Base-by-base conservation (phyloP, 208 protist species). In the Crithidia expoeki region DNA sequence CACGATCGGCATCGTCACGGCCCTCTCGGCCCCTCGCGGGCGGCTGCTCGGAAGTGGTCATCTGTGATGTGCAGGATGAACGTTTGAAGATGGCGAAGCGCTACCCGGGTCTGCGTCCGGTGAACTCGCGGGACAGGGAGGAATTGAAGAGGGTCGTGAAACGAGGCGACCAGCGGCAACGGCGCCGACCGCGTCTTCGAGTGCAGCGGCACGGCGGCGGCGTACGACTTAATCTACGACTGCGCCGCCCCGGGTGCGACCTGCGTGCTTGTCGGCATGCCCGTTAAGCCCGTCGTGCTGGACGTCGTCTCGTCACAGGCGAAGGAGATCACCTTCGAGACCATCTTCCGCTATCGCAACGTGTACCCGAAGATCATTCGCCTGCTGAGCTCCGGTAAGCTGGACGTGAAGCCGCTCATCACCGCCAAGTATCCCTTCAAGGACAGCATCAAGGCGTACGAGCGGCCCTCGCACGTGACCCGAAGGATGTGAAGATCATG, bases 381-480 rank as follows among this genome's bases (percentile, higher is more conserved):
- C 51, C 52, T 80, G 9, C 51, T 84, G 49, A 78, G 74, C 64
- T 83, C 81, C 14, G 81, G 81, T n/a, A 75, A 65, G 47, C 50
- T 86, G 34, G 72, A 86, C 66, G 73, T 86, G 65, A 86, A 81
- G 74, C 81, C 81, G 64, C 74, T 86, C 42, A 81, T 86, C 69
- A 81, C 60, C 46, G 81, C 74, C 40, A 86, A 74, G 67, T 83
- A 68, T 42, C 56, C 67, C 16, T 80, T 86, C 46, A 69, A 76
- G 59, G 68, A 83, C 60, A 72, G 72, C 44, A 51, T 79, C 25
- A 68, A 83, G 53, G 81, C 81, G 7, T 86, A 86, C 66, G 52
- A 68, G 40, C 72, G 81, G 78, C 77, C 16, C 56, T 82, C 44
- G 42, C 79, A 47, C 72, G 71, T 32, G 38, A 68, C 44, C 81